Conservation (phyloP, 2,329 filamentous ascomycete genomes). For the Nothophoma quercina region DNA sequence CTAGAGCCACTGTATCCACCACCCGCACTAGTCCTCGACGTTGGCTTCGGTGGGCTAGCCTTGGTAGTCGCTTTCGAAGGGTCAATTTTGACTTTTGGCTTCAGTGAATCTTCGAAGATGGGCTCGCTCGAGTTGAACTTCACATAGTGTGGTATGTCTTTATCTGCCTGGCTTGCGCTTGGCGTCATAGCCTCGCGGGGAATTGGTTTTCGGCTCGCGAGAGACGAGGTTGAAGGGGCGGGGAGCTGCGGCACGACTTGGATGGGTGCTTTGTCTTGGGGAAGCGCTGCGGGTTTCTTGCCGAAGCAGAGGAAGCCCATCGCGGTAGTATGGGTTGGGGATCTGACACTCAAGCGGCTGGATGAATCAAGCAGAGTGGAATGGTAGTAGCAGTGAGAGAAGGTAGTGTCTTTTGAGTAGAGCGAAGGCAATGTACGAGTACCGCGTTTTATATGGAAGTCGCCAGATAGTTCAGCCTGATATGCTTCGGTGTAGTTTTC, state of each 20-base stretch:
- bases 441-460: too few species aligned
- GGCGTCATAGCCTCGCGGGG: too few species aligned
- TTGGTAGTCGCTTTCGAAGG: too few species aligned
- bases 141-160: too few species aligned
- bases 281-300: neutral
- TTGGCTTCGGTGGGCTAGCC: too few species aligned
- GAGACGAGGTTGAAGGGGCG: neutral
- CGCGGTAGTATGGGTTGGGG: too few species aligned
- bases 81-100: neutral
- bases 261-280: neutral
- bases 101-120: neutral
- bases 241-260: neutral
- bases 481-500: neutral
- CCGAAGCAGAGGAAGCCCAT: constrained; percentile 14
- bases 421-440: too few species aligned
- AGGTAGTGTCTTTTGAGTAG: neutral
- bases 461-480: neutral
- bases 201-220: neutral
- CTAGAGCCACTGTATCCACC: neutral
- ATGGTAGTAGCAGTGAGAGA: too few species aligned
- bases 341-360: too few species aligned
- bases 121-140: too few species aligned
- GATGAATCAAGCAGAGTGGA: too few species aligned
- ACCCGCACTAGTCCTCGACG: neutral
- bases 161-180: too few species aligned